A percentile compares a stretch with the other conserved stretches of the same genome.
phyloP scores from a whole-genome alignment of 2,329 filamentous ascomycete genomes.

The Podosphaera fusca region DNA sequence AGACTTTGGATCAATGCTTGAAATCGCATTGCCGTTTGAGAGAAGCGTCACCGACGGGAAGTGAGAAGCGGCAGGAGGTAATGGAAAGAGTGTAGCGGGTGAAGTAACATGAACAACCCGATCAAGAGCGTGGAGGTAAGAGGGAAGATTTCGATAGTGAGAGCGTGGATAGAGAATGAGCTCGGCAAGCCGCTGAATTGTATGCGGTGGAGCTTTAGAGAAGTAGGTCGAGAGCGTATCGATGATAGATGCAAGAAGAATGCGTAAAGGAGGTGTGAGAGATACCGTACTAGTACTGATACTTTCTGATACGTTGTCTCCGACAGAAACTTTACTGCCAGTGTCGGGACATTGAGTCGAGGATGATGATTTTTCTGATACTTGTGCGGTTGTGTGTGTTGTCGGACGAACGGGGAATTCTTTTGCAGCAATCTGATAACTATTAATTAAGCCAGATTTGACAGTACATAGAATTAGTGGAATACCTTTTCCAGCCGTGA shows the following conservation, averaged over 20 bases:
- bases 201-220: conserved; percentile 58
- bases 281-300: conserved; percentile 16
- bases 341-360: conserved; percentile 24
- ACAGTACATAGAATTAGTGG: neutral
- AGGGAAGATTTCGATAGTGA: conserved; percentile 60
- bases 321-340: conserved; percentile 22
- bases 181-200: conserved; percentile 77
- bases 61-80: conserved; percentile 43
- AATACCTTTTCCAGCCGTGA: conserved; percentile 18
- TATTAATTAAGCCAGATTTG: conserved; percentile 14
- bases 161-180: conserved; percentile 52
- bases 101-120: conserved; percentile 80
- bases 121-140: conserved; percentile 79
- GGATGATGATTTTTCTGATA: conserved; percentile 39
- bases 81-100: conserved; percentile 55
- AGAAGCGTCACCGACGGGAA: conserved; percentile 28
- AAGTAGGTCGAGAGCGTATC: conserved; percentile 44
- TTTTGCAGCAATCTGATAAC: conserved; percentile 33
- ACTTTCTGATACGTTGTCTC: conserved; percentile 34
- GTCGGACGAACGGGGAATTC: conserved; percentile 20
- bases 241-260: conserved; percentile 37
- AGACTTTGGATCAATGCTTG: conserved; percentile 15
- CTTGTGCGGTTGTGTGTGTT: conserved; percentile 21
- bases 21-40: conserved; percentile 32
- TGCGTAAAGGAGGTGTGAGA: conserved; percentile 39